phyloP scores from a whole-genome alignment of 257 asterid species.

The Ophiorrhiza pumila region DNA sequence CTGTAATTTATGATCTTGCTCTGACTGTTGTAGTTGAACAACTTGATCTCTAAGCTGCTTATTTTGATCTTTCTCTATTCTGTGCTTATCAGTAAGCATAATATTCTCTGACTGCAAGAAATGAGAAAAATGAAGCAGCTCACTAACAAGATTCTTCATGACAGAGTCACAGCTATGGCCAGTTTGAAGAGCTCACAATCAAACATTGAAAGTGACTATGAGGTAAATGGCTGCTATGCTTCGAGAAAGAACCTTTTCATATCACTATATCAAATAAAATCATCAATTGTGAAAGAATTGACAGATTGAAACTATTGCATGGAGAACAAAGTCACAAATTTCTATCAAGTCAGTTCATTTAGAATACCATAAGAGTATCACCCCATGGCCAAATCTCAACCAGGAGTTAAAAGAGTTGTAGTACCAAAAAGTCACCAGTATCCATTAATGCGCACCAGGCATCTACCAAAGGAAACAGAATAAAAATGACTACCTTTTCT shows the following conservation, averaged over 20 bases:
- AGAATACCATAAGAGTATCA: not conserved
- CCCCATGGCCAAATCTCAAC: not conserved
- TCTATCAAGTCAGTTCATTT: not conserved
- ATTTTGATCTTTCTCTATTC: conserved; percentile 89
- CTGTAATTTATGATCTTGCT: conserved; percentile 75
- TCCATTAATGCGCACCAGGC: not conserved
- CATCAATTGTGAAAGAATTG: not conserved
- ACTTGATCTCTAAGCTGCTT: conserved; percentile 69
- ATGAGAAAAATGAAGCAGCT: conserved; percentile 20
- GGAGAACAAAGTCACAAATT: not conserved
- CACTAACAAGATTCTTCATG: conserved; percentile 10
- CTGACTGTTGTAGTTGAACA: conserved; percentile 68
- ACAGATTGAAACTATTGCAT: not conserved
- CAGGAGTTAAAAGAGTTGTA: not conserved
- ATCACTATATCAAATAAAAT: not conserved
- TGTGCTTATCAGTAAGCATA: conserved; percentile 65
- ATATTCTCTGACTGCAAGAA: conserved; percentile 74
- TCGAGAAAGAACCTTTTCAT: not conserved
- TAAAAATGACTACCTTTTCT: not conserved
- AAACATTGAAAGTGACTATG: not conserved
- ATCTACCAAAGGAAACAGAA: not conserved
- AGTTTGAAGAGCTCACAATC: not conserved
- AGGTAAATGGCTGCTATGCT: not conserved
- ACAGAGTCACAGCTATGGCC: not conserved
- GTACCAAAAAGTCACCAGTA: not conserved